Base-by-base conservation (phyloP, 176 grass and related monocot species). In the sorghum (Sorghum bicolor) region DNA sequence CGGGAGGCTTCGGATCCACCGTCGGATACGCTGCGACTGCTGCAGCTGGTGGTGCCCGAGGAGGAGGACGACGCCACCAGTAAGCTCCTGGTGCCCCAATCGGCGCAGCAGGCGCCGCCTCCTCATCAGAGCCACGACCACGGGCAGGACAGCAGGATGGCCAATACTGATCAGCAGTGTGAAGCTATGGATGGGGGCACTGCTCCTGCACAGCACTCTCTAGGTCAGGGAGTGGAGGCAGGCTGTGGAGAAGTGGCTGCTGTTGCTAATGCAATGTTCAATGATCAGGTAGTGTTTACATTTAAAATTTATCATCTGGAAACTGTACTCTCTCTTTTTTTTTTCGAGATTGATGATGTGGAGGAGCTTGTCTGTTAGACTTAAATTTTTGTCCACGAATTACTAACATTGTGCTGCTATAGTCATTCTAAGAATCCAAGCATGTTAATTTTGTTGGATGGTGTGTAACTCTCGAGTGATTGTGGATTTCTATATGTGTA, bases 11-110 rank as follows among this genome's bases (percentile, higher is more conserved):
- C 88, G 44, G 80, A 85, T 75, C 92, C 80, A 29, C 75, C 89
- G 5, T 92, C 90, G 68, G 92, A 94, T 71, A 91, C 88, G 28
- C 84, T 97, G 77, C 88, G 90, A 78, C 52, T 92, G 70, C 86
- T 92, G 71, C 92, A 97, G 38, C 86, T 88, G 76, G 85, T 84
- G 19, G 79, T 88, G 70, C 72, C 83, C 10, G 95, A 97, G 78
- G 92, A 94, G 83, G 92, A 97, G 48, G 95, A 97, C 50, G 95
- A 97, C 37, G 95, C 92, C 60, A 97, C 90, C 55, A 97, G 92
- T 86, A 97, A 88, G 75, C 71, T 91, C 34, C 64, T 77, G 6
- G 77, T 80, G 53, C 80, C 87, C 19, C 82, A 40, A 24, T 77
- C 83, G 53, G 66, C 80, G 8, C 39, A 57, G 72, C 72, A 36